phyloP scores from a whole-genome alignment of 73 alveolate species.

The Stentor roeselii region DNA sequence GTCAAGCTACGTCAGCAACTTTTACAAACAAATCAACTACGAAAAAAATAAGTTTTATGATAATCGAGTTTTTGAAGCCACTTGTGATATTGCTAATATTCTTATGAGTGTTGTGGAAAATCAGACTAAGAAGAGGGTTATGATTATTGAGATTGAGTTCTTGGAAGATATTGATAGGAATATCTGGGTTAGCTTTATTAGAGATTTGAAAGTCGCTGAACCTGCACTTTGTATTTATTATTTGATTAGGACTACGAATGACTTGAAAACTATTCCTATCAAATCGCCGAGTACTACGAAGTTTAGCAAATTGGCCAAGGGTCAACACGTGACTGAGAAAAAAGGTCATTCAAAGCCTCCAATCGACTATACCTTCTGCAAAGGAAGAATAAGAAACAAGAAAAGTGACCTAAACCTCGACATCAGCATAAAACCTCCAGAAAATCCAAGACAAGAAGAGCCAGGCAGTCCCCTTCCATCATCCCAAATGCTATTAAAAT shows the following conservation, averaged over 20 bases:
- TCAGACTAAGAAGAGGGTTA: background rate
- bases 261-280: background rate
- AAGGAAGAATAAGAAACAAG: constrained; percentile 10
- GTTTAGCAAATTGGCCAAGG: background rate
- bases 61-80: background rate
- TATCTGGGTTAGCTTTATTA: background rate
- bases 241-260: background rate
- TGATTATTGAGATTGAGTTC: constrained; percentile 16
- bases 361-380: background rate
- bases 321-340: background rate
- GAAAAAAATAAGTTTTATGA: background rate
- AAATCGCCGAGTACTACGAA: background rate
- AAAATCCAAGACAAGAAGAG: background rate
- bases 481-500: too few species aligned
- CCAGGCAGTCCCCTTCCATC: too few species aligned
- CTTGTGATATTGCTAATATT: background rate
- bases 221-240: background rate
- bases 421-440: background rate
- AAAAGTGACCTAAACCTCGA: background rate
- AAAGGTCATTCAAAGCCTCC: background rate
- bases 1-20: background rate
- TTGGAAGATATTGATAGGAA: constrained; percentile 22
- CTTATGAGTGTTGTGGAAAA: constrained; percentile 9
- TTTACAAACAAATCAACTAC: background rate
- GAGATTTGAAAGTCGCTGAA: constrained; percentile 3